A percentile compares a stretch with the other conserved stretches of the same genome.
phyloP scores from a whole-genome alignment of 2,329 filamentous ascomycete genomes.

The Pseudofabraea citricarpa region DNA sequence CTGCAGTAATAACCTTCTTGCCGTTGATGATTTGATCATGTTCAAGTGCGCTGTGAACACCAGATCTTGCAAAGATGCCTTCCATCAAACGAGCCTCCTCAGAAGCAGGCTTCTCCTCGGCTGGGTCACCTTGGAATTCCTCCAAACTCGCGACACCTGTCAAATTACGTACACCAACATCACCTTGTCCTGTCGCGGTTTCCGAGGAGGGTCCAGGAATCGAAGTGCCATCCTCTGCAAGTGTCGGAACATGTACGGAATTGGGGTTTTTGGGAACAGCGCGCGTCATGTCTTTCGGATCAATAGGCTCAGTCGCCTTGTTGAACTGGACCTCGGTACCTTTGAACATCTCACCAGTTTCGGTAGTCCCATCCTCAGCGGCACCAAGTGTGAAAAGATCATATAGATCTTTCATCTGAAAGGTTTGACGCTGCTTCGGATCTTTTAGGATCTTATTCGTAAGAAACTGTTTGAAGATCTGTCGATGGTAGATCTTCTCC shows the following conservation, averaged over 20 bases:
- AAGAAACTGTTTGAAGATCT: slow-evolving; percentile 97
- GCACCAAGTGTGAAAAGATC: slow-evolving; percentile 81
- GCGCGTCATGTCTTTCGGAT: slow-evolving; percentile 9
- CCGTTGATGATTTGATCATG: slow-evolving; percentile 88
- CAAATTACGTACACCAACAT: slow-evolving; percentile 46
- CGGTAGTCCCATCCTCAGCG: slow-evolving; percentile 64
- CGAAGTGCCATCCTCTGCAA: slow-evolving; percentile 8
- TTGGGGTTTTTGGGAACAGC: not conserved
- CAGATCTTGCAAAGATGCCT: slow-evolving; percentile 80
- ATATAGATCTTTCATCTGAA: slow-evolving; percentile 84
- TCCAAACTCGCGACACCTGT: slow-evolving; percentile 61
- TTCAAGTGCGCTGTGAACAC: slow-evolving; percentile 85
- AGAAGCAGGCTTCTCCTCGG: slow-evolving; percentile 35
- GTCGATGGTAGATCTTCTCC: slow-evolving; percentile 97
- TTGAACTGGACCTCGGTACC: slow-evolving; percentile 74
- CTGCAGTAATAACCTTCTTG: slow-evolving; percentile 65
- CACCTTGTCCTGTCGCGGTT: slow-evolving; percentile 25
- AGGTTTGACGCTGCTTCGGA: slow-evolving; percentile 86
- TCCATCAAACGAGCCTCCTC: slow-evolving; percentile 79
- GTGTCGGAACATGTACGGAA: not conserved
- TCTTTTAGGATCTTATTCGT: slow-evolving; percentile 95
- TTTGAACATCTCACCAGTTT: slow-evolving; percentile 82
- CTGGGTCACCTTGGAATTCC: slow-evolving; percentile 48
- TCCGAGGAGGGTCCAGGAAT: not conserved
- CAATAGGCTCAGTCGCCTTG: slow-evolving; percentile 27